phyloP scores from a whole-genome alignment of 768 basidiomycete genomes.

The Calocybe cyanea region DNA sequence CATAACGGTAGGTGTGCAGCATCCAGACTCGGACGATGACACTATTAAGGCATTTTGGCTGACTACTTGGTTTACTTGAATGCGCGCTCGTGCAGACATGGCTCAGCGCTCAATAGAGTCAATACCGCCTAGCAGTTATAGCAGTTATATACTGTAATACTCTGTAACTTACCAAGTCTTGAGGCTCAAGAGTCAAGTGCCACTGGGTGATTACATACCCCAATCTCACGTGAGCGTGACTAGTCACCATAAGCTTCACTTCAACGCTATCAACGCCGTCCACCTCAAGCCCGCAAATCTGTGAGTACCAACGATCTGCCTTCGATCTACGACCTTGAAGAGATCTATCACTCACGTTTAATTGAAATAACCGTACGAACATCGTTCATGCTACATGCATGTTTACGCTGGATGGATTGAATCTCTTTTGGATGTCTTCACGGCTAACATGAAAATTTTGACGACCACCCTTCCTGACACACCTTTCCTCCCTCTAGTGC shows the following conservation, averaged over 20 bases:
- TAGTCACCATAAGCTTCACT: conserved; percentile 13
- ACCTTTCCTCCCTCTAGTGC: conserved; percentile 25
- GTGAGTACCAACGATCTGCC: conserved; percentile 42
- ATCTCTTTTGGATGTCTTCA: conserved; percentile 37
- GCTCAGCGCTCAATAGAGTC: no score
- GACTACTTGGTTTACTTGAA: no score
- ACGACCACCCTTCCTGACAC: no score
- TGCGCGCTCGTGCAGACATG: no score
- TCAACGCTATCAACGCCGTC: conserved; percentile 35
- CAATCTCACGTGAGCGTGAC: conserved; percentile 14
- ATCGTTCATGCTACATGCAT: conserved; percentile 6
- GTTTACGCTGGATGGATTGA: conserved; percentile 13
- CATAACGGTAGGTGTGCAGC: no score
- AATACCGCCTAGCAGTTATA: no score
- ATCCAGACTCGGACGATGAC: no score
- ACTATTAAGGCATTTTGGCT: no score
- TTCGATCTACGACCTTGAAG: conserved; percentile 14
- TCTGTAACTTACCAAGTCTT: no score
- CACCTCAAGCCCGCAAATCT: conserved; percentile 46
- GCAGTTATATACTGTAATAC: no score
- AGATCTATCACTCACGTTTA: conserved; percentile 8
- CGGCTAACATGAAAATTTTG: no score
- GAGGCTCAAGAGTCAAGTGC: no score
- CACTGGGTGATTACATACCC: neutral
- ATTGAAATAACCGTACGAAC: conserved; percentile 14